Percentiles rank a stretch among this genome's conserved stretches.
Conservation (phyloP, 2,329 filamentous ascomycete species). For the Fusarium staphyleae region DNA sequence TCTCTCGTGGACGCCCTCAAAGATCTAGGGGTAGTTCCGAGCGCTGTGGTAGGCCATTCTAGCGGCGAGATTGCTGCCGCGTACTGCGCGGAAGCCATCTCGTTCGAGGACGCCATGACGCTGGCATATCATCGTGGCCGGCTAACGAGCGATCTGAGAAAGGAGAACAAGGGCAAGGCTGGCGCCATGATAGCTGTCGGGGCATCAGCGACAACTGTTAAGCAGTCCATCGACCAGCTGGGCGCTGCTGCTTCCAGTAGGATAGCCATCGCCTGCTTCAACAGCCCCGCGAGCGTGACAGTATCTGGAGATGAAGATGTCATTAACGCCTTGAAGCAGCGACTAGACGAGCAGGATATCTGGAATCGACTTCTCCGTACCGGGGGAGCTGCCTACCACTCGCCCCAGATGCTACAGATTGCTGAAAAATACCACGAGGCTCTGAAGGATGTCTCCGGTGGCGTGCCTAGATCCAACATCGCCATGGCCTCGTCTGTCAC, state of each 20-base stretch:
- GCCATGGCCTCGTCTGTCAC: too few species aligned
- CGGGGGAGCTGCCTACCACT: conserved; percentile 19
- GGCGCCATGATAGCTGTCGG: conserved; percentile 36
- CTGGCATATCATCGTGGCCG: conserved; percentile 40
- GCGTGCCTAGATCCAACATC: too few species aligned
- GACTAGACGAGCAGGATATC: conserved; percentile 31
- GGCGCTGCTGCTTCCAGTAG: conserved; percentile 10
- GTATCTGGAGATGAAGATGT: conserved; percentile 42
- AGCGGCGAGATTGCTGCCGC: conserved; percentile 51
- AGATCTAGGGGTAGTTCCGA: neutral
- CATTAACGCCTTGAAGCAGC: conserved; percentile 34
- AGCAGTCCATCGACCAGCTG: too few species aligned
- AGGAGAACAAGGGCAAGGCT: conserved; percentile 40
- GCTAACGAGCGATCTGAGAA: conserved; percentile 14
- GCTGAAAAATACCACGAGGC: too few species aligned
- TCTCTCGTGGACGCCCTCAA: neutral
- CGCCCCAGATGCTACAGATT: neutral
- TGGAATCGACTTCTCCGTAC: conserved; percentile 41
- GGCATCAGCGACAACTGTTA: conserved; percentile 8
- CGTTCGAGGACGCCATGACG: conserved; percentile 41
- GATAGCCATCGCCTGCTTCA: conserved; percentile 26
- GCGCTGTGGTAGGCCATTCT: conserved; percentile 49
- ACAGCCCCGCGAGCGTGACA: conserved; percentile 42
- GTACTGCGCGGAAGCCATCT: conserved; percentile 38
- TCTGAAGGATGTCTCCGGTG: too few species aligned